Evolutionary conservation across 441 rosid species (phyloP), one percentile per base, ranked within the genome.

Genomic region (Cnidoscolus chayamansa): DNA sequence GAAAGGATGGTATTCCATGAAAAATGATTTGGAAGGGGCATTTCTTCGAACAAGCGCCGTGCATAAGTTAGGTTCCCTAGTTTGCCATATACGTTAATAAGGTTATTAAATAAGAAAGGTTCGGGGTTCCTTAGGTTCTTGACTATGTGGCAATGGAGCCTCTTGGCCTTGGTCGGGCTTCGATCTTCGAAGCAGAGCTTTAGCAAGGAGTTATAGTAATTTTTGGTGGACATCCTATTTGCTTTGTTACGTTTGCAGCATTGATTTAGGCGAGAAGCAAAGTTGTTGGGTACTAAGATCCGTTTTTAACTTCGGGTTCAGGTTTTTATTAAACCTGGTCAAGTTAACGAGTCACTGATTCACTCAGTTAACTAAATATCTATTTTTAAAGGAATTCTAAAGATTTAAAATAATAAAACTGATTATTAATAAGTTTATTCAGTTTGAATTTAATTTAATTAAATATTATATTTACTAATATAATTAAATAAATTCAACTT

Each of bases 1-100:
- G 89, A 81, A 68, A 95, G 96, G 72, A 95, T 84, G 54, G 85
- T 81, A 82, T 95, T 95, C 97, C 97, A 95, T 0, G 97, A 89
- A 77, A 81, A 89, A 19, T 58, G 63, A 78, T 90, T 93, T 67
- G 86, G 95, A 2, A 74, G 81, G 65, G 86, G 80, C 79, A 89
- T 85, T 81, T 37, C 64, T 45, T 90, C 94, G 82, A 95, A 93
- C 87, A 89, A 69, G 68, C 67, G 62, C 70, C 93, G 86, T 10
- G 95, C 99, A 67, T 91, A 85, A 16, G 17, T 65, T 20, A 81
- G 37, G 76, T 81, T 81, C 71, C 87, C 88, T 3, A 81, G 53
- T 37, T 75, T 63, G 0, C 88, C 49, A n/a, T 91, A 90, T 0
- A 79, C 54, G 1, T 73, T 77, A 10, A 93, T 72, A 25, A 95